Conservation (phyloP, 495 filamentous ascomycete species). For the Hypoxylon subgilvum region DNA sequence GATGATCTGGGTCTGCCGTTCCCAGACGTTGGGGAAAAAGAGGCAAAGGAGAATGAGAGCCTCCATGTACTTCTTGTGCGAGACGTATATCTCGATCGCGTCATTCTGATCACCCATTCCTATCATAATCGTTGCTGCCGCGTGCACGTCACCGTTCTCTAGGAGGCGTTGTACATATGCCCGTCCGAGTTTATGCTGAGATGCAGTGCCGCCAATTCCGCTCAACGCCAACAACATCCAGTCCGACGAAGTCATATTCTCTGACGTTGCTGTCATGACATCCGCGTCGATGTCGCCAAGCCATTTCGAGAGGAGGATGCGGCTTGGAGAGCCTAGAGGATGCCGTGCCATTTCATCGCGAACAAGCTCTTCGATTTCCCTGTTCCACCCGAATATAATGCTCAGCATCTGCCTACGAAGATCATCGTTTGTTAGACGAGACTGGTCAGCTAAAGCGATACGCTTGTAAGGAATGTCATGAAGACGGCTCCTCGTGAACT, state of each 20-base stretch:
- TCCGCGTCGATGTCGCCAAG: slow-evolving; percentile 84
- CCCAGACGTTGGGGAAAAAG: slow-evolving; percentile 80
- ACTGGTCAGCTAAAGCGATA: slow-evolving; percentile 65
- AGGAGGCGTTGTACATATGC: slow-evolving; percentile 90
- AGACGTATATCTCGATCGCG: slow-evolving; percentile 95
- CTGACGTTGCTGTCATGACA: slow-evolving; percentile 76
- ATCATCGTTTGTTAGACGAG: slow-evolving; percentile 77
- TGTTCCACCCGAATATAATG: slow-evolving; percentile 94
- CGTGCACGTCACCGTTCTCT: slow-evolving; percentile 88
- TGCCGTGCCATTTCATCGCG: slow-evolving; percentile 85
- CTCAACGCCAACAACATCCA: slow-evolving; percentile 98
- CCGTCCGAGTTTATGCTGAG: slow-evolving; percentile 87
- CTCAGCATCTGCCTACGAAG: slow-evolving; percentile 90
- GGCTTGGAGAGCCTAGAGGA: slow-evolving; percentile 70
- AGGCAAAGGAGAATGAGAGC: slow-evolving; percentile 81
- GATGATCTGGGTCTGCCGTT: slow-evolving; percentile 82
- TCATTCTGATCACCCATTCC: slow-evolving; percentile 92
- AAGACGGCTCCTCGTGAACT: slow-evolving; percentile 70
- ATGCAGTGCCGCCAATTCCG: slow-evolving; percentile 77
- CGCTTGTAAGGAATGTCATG: slow-evolving; percentile 80
- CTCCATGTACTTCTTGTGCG: slow-evolving; percentile 89
- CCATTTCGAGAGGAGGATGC: slow-evolving; percentile 88
- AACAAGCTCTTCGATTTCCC: slow-evolving; percentile 81
- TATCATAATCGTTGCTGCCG: slow-evolving; percentile 86
- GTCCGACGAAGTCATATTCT: slow-evolving; percentile 85